Base-by-base conservation (phyloP, 2,329 filamentous ascomycete species). In the Colletotrichum sidae region DNA sequence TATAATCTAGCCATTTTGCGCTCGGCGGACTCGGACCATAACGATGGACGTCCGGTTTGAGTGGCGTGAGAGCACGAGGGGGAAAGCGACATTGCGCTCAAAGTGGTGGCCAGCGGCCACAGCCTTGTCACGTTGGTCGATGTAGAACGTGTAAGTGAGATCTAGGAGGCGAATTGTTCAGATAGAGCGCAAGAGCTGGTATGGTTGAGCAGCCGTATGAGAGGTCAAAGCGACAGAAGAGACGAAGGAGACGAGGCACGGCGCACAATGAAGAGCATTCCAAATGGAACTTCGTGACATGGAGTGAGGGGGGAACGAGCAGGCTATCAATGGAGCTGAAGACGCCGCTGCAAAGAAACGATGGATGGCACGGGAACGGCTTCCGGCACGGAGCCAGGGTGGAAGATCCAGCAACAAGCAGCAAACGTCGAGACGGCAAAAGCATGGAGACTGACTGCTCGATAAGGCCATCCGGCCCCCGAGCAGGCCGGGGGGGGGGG, bases 1-100 rank as follows among this genome's bases (percentile, higher is more conserved):
- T 88, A 88, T 8, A 88, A 80, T 8, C 86, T 79, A 8, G 83
- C 79, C 61, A 88, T 76, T 72, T 84, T 85, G 46, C 86, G 81
- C 68, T 83, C 81, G 6, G 83, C 80, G 2, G 83, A 82, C 12
- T 79, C 73, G 9, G 81, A 86, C 86, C 86, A 88, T 68, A 86
- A 80, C 45, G 84, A 81, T 2, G 86, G 86, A 12, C 86, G 83
- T 12, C 86, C 86, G 25, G 77, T 79, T 34, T 70, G 69, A 6
- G 70, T 70, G 44, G 73, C 68, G 37, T 74, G 64, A 69, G 72
- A 60, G 59, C 72, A 74, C 6, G 74, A 72, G 15, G 75, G 74
- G 51, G 76, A 70, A 53, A 51, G 58, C 37, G 58, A 60, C 67
- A 68, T 68, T 51, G 58, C 54, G 54, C 39, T 62, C 39, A 17